A percentile compares a stretch with the other conserved stretches of the same genome.
phyloP scores from a whole-genome alignment of 768 basidiomycete genomes.

The Lyophyllum atratum region DNA sequence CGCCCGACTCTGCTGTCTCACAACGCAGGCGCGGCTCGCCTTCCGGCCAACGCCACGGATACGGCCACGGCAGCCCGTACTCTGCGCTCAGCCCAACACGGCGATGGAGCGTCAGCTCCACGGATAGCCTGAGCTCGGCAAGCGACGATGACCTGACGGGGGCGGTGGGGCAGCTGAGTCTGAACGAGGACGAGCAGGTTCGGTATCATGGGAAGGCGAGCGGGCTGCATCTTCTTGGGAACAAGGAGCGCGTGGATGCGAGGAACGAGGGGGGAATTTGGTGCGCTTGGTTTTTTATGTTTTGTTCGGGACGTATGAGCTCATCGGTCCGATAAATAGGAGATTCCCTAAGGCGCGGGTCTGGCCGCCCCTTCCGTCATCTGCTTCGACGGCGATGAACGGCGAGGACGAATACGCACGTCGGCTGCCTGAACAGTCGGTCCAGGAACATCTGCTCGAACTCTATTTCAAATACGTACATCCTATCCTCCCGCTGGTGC shows the following conservation, averaged over 20 bases:
- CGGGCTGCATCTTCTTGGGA: slow-evolving; percentile 73
- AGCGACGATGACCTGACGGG: slow-evolving; percentile 52
- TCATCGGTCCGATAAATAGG: slow-evolving; percentile 37
- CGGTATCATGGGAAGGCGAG: slow-evolving; percentile 87
- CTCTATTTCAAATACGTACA: slow-evolving; percentile 86
- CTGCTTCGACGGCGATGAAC: slow-evolving; percentile 28
- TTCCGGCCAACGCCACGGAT: slow-evolving; percentile 11
- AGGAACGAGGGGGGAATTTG: slow-evolving; percentile 79
- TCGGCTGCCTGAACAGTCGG: slow-evolving; percentile 54
- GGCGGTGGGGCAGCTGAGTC: slow-evolving; percentile 81
- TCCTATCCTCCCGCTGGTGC: slow-evolving; percentile 73
- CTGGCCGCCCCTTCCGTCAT: slow-evolving; percentile 66
- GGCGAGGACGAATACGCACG: slow-evolving; percentile 39
- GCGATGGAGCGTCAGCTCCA: slow-evolving; percentile 35
- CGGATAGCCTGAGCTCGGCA: slow-evolving; percentile 32
- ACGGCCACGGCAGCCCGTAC: neutral
- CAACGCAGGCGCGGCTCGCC: slow-evolving; percentile 4
- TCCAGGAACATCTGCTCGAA: slow-evolving; percentile 70
- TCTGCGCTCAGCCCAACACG: slow-evolving; percentile 1
- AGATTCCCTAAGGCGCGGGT: slow-evolving; percentile 88
- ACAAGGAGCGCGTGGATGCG: slow-evolving; percentile 58
- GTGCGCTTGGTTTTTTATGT: slow-evolving; percentile 37
- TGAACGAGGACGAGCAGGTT: slow-evolving; percentile 87
- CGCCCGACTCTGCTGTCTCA: slow-evolving; percentile 25
- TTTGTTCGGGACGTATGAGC: neutral